These are phyloP conservation scores for Vachellia pachyceras DNA, from an alignment of 306 rosid species.

Conservation along the genomic window DNA sequence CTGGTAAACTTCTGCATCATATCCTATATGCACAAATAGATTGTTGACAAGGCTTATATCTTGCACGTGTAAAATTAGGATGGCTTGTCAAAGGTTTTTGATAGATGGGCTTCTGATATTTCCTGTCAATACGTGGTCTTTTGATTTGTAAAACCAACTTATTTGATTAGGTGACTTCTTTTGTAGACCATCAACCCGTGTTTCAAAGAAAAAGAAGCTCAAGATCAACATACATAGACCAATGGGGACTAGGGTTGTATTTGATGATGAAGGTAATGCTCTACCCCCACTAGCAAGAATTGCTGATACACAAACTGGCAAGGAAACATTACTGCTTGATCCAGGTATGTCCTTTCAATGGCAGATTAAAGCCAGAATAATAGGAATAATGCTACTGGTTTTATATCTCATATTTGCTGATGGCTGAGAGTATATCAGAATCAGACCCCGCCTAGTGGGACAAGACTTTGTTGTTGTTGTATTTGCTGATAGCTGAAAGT, in stretches of 20 bases:
- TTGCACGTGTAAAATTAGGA: not conserved
- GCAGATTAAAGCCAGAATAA: slow-evolving; percentile 30
- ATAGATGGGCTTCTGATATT: slow-evolving; percentile 7
- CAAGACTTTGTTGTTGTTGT: not conserved
- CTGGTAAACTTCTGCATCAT: not conserved
- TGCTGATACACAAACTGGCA: slow-evolving; percentile 57
- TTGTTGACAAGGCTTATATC: slow-evolving; percentile 6
- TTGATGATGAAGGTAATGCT: slow-evolving; percentile 85
- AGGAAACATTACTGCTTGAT: slow-evolving; percentile 56
- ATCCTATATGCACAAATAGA: slow-evolving; percentile 2
- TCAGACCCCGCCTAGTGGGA: no score
- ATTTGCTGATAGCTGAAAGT: slow-evolving; percentile 7
- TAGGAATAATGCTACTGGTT: not conserved
- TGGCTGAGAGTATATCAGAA: not conserved
- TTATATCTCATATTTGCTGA: slow-evolving; percentile 11
- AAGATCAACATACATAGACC: slow-evolving; percentile 86
- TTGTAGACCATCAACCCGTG: slow-evolving; percentile 60
- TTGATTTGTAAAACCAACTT: slow-evolving; percentile 7
- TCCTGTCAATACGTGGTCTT: not conserved
- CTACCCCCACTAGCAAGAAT: slow-evolving; percentile 79
- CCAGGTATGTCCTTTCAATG: slow-evolving; percentile 53
- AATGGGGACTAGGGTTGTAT: slow-evolving; percentile 74
- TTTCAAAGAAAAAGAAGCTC: slow-evolving; percentile 83
- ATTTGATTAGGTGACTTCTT: slow-evolving; percentile 29
- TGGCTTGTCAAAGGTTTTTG: slow-evolving; percentile 21